Evolutionary conservation across 305 asterid species (phyloP), one percentile per base, ranked within the genome.

Genomic region (Ilex paraguariensis): DNA sequence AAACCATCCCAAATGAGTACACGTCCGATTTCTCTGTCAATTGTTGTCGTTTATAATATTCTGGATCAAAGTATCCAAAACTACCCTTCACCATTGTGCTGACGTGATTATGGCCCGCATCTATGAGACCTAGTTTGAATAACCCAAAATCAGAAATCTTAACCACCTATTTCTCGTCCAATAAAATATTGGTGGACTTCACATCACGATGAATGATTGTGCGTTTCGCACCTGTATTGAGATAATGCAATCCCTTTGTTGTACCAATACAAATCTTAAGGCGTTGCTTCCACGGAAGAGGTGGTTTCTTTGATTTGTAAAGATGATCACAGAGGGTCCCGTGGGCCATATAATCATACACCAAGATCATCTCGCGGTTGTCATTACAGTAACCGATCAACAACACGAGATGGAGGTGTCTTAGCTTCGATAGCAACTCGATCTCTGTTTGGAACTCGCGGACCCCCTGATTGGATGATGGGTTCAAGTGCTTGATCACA

Each of bases 101-200:
- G 57, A 87, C 87, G n/a, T 84, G 88, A n/a, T 78, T 64, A 4
- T 75, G 36, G 15, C 31, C 54, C 9, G 70, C 77, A 0, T 57
- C 81, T 0, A 68, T 54, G 3, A 86, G 87, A 13, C 95, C 82
- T 0, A 76, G 55, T 68, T 79, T 84, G 4, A 92, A 84, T 13
- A 84, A 70, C 10, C 95, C 92, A 46, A 87, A 82, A 66, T 84
- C 92, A 10, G 90, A 84, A 13, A 87, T 64, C 66, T 87, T 84
- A 0, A 92, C 84, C n/a, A 78, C 84, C 82, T 73, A 82, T 44
- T 82, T 87, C 39, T 84, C 82, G 15, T 87, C 86, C 67, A 87
- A 53, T 3, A 87, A 63, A 55, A 87, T 84, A 62, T 87, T 87
- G 36, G 89, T 82, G 31, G 95, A 82, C 74, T 87, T 87, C 45